Conservation (phyloP, 108 stramenopile genomes). For the Nitzschia inconspicua region DNA sequence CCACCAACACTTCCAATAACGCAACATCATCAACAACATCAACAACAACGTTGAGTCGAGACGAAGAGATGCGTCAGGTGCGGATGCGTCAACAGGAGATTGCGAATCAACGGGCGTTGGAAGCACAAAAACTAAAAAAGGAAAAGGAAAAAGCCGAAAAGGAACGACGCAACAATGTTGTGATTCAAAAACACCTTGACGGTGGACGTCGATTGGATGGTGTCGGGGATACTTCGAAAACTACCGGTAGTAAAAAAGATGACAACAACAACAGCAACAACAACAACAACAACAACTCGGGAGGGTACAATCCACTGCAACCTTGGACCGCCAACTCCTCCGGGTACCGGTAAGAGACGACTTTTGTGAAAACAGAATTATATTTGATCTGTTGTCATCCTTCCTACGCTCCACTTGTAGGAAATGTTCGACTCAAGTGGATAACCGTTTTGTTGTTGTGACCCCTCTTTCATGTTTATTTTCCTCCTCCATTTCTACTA, state of each 20-base stretch:
- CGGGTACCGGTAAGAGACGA: constrained; percentile 26
- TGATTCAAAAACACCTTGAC: background rate
- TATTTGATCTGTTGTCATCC: background rate
- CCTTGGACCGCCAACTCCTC: constrained; percentile 11
- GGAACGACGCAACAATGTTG: constrained; percentile 26
- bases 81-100: constrained; percentile 33
- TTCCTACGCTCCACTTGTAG: background rate
- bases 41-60: constrained; percentile 7
- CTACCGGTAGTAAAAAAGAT: background rate
- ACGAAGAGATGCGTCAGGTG: constrained; percentile 20
- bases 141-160: constrained; percentile 28
- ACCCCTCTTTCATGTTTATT: background rate
- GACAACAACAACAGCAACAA: background rate
- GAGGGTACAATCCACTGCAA: constrained; percentile 31
- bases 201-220: constrained; percentile 14
- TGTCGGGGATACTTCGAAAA: too few relatives aligned
- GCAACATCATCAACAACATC: background rate
- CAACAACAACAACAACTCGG: background rate
- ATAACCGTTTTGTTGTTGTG: background rate
- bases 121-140: constrained; percentile 14
- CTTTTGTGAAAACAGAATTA: background rate
- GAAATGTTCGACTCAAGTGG: background rate
- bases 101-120: constrained; percentile 23
- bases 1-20: background rate
- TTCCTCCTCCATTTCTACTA: background rate